Evolutionary conservation across 148 eudicot species (phyloP), one percentile per base, ranked within the genome.

Genomic region (Simmondsia chinensis): DNA sequence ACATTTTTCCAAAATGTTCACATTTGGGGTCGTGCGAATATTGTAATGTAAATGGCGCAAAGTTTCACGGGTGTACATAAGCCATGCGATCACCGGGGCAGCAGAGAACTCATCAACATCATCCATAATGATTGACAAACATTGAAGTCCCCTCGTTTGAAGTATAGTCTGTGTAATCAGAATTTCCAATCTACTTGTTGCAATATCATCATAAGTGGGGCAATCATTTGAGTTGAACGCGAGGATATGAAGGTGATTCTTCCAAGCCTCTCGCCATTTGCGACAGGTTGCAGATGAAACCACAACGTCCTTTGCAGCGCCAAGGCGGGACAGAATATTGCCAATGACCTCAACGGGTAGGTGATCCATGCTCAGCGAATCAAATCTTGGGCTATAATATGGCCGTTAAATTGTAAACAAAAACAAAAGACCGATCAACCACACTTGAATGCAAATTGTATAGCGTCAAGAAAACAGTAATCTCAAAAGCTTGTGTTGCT

Each of bases 311-410:
- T 72, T 67, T 5, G 97, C 97, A 43, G 76, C 77, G 33, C 73
- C 79, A 19, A 89, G 73, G 17, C 74, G 76, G 19, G 95, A 80
- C 16, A 84, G 64, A 56, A 89, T 84, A 62, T 81, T 89, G 10
- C 97, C 97, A 59, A 89, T 63, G 8, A 84, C 95, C 61, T 84
- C 97, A 54, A 89, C 91, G 39, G 97, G 95, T 38, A 84, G 68
- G 48, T 42, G 26, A 57, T 88, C 94, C 94, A 84, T 89, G 9
- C 2, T 41, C 50, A n/a, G n/a, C n/a, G n/a, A n/a, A n/a, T n/a
- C n/a, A n/a, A n/a, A 32, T 28, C 46, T 17, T 20, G 7, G n/a
- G 23, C 10, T 44, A 16, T 58, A 34, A 29, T 31, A 30, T 8
- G n/a, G n/a, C n/a, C n/a, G n/a, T n/a, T n/a, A n/a, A n/a, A n/a